Percentiles rank a stretch among this genome's conserved stretches.
These are phyloP conservation scores for Fusarium irregulare DNA, from an alignment of 2,329 filamentous ascomycete genomes.

Conservation along the genomic window DNA sequence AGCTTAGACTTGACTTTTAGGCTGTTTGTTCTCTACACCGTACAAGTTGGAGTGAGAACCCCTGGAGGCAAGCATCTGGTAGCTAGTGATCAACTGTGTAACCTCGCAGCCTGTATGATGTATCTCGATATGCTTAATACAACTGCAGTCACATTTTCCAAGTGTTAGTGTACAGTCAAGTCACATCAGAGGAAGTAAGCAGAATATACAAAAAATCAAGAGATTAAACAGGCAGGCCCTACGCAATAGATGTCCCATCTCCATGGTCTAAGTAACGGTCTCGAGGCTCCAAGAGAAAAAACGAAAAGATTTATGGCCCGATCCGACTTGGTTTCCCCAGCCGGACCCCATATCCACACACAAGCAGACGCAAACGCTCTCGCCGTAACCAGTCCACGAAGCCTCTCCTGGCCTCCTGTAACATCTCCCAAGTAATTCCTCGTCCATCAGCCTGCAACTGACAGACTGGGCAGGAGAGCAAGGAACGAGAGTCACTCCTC, in stretches of 20 bases:
- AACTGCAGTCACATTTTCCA: background rate
- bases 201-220: conserved; percentile 43
- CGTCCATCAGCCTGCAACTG: conserved; percentile 48
- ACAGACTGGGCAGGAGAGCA: conserved; percentile 38
- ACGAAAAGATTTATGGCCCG: conserved; percentile 62
- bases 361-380: conserved; percentile 42
- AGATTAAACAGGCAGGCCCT: conserved; percentile 50
- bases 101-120: background rate
- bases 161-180: background rate
- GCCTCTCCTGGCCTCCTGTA: conserved; percentile 37
- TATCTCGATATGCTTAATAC: background rate
- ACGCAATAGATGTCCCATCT: conserved; percentile 51
- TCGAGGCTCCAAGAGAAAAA: conserved; percentile 56
- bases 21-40: background rate
- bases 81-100: background rate
- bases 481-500: conserved; percentile 44
- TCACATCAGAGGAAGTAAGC: background rate
- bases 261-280: conserved; percentile 53
- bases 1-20: background rate
- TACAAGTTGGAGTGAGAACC: background rate
- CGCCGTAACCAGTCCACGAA: conserved; percentile 37
- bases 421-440: conserved; percentile 40
- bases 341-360: conserved; percentile 43
- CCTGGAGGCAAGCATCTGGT: background rate
- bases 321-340: conserved; percentile 45